These are phyloP conservation scores for Mediolabrus comicus DNA, from an alignment of 108 stramenopile species.

Conservation along the genomic window DNA sequence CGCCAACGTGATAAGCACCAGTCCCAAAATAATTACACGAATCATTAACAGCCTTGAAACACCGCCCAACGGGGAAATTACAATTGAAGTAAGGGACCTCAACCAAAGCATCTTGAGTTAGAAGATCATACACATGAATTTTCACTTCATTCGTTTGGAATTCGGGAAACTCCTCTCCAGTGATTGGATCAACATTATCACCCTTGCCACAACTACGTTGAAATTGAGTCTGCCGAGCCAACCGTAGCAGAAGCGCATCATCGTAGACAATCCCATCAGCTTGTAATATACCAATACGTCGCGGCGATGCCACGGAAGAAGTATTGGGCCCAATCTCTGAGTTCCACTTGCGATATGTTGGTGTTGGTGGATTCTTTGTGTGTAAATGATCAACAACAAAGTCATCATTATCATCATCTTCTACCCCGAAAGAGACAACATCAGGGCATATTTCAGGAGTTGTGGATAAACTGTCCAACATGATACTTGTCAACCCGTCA, in stretches of 20 bases:
- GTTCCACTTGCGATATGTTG: conserved; percentile 13
- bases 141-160: conserved; percentile 27
- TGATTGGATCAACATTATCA: neutral
- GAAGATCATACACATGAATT: conserved; percentile 76
- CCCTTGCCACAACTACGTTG: conserved; percentile 5
- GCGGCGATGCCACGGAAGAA: neutral
- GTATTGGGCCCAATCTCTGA: conserved; percentile 24
- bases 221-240: conserved; percentile 29
- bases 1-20: conserved; percentile 81
- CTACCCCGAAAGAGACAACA: conserved; percentile 23
- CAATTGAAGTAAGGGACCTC: conserved; percentile 67
- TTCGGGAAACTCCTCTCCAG: neutral
- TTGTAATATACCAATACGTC: conserved; percentile 37
- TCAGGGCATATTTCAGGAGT: neutral
- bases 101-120: conserved; percentile 58
- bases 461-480: neutral
- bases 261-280: conserved; percentile 37
- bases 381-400: neutral
- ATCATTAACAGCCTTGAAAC: conserved; percentile 70
- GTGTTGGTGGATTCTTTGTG: conserved; percentile 1
- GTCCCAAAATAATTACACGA: conserved; percentile 72
- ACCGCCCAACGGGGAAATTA: conserved; percentile 70
- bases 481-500: neutral
- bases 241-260: conserved; percentile 31
- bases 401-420: conserved; percentile 18